Evolutionary conservation across 2,329 filamentous ascomycete species (phyloP), one percentile per base, ranked within the genome.

Genomic region (Colletotrichum karsti): DNA sequence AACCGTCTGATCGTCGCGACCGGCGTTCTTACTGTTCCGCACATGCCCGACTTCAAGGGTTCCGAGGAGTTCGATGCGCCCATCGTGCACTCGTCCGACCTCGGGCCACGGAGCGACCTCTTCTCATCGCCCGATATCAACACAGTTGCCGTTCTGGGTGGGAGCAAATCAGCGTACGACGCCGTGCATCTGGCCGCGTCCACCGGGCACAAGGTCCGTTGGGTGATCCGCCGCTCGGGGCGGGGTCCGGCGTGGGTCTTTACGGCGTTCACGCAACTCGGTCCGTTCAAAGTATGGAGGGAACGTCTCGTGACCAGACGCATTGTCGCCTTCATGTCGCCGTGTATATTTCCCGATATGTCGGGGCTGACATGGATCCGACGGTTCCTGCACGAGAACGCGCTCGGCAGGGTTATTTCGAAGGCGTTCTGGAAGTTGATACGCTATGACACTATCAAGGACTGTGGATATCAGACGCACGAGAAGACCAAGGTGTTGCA

Each of bases 111-210:
- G 20, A 72, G 75, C 37, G 71, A 76, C 37, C 63, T 79, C 58
- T 66, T 78, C 44, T 35, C 78, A 77, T 63, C 76, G 70, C 51
- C 81, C 72, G 8, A 79, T 4, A 59, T 75, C 22, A 72, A 81
- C 46, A 77, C 77, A 2, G 82, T 84, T 4, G 83, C 86, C 0
- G 82, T 92, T 3, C 80, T 92, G 4, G 91, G 90, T 3, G 88
- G 82, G 0, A 83, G 83, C 15, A 92, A 92, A 73, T 90, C 87
- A 1, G 87, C 87, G 2, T 91, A 85, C 82, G 90, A 92, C 74
- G 85, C 86, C 2, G 88, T 87, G 0, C 91, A 90, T 72, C 81
- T 85, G 2, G 87, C 86, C 58, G 88, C 86, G 5, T 81, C 82
- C 0, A 77, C 82, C 1, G 87, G 87, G 3, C 82, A 85, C 42